Conservation (phyloP, 192 early-diverging fungal genomes). For the Backusella sp. region DNA sequence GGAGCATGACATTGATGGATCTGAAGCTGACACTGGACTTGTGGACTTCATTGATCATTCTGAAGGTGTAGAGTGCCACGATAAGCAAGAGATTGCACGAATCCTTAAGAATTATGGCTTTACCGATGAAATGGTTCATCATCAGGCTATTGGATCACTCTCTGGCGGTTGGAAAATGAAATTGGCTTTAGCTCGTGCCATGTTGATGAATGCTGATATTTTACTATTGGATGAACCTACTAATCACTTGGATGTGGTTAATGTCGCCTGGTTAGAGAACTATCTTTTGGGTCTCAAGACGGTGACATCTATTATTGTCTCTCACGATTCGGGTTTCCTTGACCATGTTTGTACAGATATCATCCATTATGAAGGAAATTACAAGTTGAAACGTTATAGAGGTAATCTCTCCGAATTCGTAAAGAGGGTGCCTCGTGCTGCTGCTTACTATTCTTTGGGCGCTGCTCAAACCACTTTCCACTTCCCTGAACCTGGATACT, state of each 20-base stretch:
- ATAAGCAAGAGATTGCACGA: constrained; percentile 40
- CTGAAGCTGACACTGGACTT: constrained; percentile 66
- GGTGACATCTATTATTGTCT: constrained; percentile 83
- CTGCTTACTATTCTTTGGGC: constrained; percentile 73
- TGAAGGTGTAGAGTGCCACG: constrained; percentile 55
- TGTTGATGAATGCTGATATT: constrained; percentile 83
- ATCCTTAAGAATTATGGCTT: constrained; percentile 68
- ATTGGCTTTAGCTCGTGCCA: constrained; percentile 79
- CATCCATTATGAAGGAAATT: constrained; percentile 74
- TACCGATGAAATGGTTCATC: constrained; percentile 57
- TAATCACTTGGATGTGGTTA: constrained; percentile 79
- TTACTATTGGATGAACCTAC: constrained; percentile 82
- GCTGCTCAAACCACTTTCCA: constrained; percentile 60
- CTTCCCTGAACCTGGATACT: constrained; percentile 74
- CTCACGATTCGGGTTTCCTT: constrained; percentile 85
- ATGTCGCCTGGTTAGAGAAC: constrained; percentile 60
- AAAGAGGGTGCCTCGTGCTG: constrained; percentile 69
- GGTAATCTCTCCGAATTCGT: constrained; percentile 82
- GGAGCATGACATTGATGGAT: constrained; percentile 74
- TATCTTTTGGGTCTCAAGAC: constrained; percentile 68
- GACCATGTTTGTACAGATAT: constrained; percentile 82
- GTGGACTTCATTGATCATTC: constrained; percentile 63
- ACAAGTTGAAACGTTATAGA: constrained; percentile 73
- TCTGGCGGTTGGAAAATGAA: constrained; percentile 93
- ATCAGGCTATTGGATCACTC: constrained; percentile 64